Percentiles rank a stretch among this genome's conserved stretches.
Conservation (phyloP, 2,329 filamentous ascomycete genomes). For the Aspergillus fructus region DNA sequence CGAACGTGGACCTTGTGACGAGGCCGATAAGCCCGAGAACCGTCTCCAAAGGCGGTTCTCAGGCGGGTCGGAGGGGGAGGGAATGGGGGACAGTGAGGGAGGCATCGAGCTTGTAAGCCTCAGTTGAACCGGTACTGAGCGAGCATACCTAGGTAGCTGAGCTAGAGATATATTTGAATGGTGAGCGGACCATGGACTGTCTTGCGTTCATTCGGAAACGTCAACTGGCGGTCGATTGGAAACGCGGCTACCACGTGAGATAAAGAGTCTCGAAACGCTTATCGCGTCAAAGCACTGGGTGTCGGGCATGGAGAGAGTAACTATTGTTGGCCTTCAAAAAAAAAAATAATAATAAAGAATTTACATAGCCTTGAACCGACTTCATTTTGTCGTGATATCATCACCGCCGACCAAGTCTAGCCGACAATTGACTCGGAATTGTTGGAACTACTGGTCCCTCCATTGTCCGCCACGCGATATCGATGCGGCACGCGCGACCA, state of each 20-base stretch:
- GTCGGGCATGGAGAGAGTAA: neutral
- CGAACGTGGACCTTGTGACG: slow-evolving; percentile 50
- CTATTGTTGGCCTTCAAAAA: neutral
- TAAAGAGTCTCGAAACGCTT: neutral
- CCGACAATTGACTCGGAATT: neutral
- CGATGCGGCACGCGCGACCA: slow-evolving; percentile 21
- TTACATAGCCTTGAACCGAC: neutral
- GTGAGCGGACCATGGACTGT: slow-evolving; percentile 7
- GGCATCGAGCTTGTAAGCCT: slow-evolving; percentile 45
- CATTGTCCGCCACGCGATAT: slow-evolving; percentile 15
- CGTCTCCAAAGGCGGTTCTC: slow-evolving; percentile 36
- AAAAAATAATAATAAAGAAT: neutral
- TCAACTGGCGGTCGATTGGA: slow-evolving; percentile 3
- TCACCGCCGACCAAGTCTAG: neutral
- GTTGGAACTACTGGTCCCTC: neutral
- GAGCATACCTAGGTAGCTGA: slow-evolving; percentile 33
- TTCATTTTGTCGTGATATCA: neutral
- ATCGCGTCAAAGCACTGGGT: neutral
- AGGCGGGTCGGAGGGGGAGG: slow-evolving; percentile 30
- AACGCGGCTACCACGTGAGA: slow-evolving; percentile 21
- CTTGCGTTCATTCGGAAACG: slow-evolving; percentile 7
- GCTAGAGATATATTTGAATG: neutral
- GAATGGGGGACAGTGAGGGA: slow-evolving; percentile 26
- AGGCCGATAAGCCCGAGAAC: slow-evolving; percentile 55
- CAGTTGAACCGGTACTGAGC: slow-evolving; percentile 20